Conservation (phyloP, 805 yeast genomes). For the Candida argentea region DNA sequence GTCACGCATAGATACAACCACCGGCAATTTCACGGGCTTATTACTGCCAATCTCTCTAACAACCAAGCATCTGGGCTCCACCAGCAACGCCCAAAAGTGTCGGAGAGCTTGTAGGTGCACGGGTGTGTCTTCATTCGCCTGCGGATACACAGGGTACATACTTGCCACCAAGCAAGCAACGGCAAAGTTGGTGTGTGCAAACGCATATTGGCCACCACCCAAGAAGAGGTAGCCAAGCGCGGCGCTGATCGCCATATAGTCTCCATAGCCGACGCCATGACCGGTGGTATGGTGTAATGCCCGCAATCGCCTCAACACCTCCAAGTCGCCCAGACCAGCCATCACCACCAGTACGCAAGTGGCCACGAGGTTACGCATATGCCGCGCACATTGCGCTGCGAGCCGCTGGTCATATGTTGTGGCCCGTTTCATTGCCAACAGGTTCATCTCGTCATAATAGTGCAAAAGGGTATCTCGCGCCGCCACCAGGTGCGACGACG, state of each 20-base stretch:
- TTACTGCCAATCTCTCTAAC: conserved; percentile 59
- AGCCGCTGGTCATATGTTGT: conserved; percentile 48
- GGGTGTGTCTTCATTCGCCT: conserved; percentile 30
- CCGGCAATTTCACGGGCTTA: conserved; percentile 41
- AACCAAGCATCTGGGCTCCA: conserved; percentile 72
- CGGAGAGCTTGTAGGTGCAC: conserved; percentile 76
- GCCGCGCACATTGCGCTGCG: conserved; percentile 42
- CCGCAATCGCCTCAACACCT: conserved; percentile 62
- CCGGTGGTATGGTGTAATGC: conserved; percentile 52
- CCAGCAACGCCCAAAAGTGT: conserved; percentile 84
- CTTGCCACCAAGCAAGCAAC: conserved; percentile 64
- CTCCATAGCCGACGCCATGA: conserved; percentile 46
- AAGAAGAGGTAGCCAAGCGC: conserved; percentile 81
- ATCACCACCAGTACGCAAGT: conserved; percentile 63
- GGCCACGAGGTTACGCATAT: conserved; percentile 48
- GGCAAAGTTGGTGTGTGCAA: conserved; percentile 52
- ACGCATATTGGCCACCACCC: conserved; percentile 88
- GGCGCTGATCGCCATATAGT: conserved; percentile 67
- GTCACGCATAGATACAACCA: conserved; percentile 25
- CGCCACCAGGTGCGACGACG: conserved; percentile 49
- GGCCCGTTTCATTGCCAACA: conserved; percentile 31
- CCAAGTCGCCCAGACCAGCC: conserved; percentile 90
- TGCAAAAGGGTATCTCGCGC: conserved; percentile 49
- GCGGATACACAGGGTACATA: conserved; percentile 66
- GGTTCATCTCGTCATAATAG: conserved; percentile 43